phyloP scores from a whole-genome alignment of 176 grass and related monocot genomes.

The Chloris gayana region DNA sequence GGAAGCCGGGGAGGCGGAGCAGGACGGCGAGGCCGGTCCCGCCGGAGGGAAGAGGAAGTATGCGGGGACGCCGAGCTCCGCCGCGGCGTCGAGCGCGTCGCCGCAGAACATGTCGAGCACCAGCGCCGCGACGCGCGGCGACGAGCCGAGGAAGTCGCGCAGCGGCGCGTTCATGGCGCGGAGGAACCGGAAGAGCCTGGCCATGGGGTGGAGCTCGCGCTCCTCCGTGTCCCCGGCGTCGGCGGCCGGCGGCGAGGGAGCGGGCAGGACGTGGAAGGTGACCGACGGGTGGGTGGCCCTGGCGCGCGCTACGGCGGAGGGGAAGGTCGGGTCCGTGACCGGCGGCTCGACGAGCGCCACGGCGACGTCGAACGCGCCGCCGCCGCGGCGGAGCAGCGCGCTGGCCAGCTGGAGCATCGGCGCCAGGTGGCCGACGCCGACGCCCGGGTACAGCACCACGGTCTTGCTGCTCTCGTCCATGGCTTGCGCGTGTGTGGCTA shows the following conservation, averaged over 20 bases:
- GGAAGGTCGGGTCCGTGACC: not conserved
- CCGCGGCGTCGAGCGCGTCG: slow-evolving; percentile 34
- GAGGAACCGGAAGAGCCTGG: not conserved
- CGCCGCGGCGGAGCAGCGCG: not conserved
- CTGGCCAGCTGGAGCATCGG: slow-evolving; percentile 48
- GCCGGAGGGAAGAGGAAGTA: slow-evolving; percentile 41
- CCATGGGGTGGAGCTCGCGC: not conserved
- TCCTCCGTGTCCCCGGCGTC: not conserved
- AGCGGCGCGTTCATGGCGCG: slow-evolving; percentile 17
- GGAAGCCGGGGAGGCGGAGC: slow-evolving; percentile 23
- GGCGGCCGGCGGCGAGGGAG: not conserved
- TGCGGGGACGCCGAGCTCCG: slow-evolving; percentile 19
- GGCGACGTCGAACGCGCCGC: slow-evolving; percentile 25
- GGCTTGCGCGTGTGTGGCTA: no score
- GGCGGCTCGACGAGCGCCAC: slow-evolving; percentile 27
- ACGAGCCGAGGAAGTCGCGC: slow-evolving; percentile 13
- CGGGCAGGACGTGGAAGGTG: no score
- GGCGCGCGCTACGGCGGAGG: not conserved
- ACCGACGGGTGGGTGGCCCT: no score
- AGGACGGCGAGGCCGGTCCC: slow-evolving; percentile 27
- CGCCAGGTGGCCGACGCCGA: slow-evolving; percentile 40
- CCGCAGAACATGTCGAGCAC: slow-evolving; percentile 52
- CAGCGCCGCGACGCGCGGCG: not conserved
- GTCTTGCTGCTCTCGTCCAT: not conserved
- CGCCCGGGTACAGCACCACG: slow-evolving; percentile 40